Evolutionary conservation across 192 early-diverging fungal genomes (phyloP).

Genomic region (Rhizophagus clarus): DNA sequence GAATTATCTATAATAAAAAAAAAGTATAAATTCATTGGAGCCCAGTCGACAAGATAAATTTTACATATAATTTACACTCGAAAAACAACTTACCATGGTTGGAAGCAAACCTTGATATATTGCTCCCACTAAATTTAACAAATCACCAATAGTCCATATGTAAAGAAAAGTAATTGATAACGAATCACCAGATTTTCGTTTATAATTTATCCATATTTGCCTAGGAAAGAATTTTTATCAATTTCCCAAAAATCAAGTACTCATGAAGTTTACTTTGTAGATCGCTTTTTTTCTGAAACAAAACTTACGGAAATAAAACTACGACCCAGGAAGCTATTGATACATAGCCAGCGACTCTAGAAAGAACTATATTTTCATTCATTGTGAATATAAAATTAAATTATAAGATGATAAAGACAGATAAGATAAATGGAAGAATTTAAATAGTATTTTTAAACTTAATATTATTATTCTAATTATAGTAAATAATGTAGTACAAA

Average conservation of each 20-base stretch:
- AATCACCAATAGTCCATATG: conserved; percentile 79
- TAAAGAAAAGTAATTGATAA: conserved; percentile 71
- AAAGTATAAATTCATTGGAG: neutral
- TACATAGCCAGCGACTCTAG: neutral
- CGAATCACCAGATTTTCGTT: conserved; percentile 74
- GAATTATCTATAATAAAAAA: neutral
- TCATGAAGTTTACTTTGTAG: too few relatives aligned
- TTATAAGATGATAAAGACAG: too few relatives aligned
- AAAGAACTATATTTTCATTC: neutral
- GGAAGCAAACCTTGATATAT: conserved; percentile 68
- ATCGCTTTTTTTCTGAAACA: neutral
- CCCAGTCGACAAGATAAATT: too few relatives aligned
- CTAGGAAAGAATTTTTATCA: conserved; percentile 33
- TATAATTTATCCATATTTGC: conserved; percentile 79
- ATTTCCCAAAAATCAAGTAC: neutral
- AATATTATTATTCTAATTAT: too few relatives aligned
- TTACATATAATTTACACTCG: too few relatives aligned
- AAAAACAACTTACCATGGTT: conserved; percentile 58
- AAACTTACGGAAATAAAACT: neutral
- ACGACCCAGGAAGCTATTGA: neutral
- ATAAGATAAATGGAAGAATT: too few relatives aligned
- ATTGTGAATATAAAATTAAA: too few relatives aligned
- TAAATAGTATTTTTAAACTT: too few relatives aligned
- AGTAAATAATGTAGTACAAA: too few relatives aligned
- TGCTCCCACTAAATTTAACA: conserved; percentile 75